Percentiles rank a stretch among this genome's conserved stretches.
Evolutionary conservation across 1,284 basidiomycete species (phyloP).

Genomic region (Apiotrichum laibachii): DNA sequence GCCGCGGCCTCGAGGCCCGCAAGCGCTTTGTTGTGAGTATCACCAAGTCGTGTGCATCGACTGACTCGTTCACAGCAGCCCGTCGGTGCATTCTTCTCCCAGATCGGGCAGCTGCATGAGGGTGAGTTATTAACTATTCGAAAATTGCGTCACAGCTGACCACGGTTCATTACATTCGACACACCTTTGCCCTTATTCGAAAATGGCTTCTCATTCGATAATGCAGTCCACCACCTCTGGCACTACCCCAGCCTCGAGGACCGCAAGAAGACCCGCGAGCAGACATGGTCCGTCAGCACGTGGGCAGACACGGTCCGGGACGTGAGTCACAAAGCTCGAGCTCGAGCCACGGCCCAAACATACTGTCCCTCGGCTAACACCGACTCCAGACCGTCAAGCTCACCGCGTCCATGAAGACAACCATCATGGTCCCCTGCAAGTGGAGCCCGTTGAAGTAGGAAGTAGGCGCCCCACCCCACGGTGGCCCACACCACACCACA

Average conservation of each 20-base stretch:
- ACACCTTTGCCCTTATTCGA: background rate
- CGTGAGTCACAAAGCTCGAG: constrained; percentile 53
- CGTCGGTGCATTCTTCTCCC: constrained; percentile 90
- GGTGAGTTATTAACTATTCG: background rate
- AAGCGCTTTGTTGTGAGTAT: constrained; percentile 65
- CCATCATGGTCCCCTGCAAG: constrained; percentile 43
- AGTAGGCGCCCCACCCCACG: no score
- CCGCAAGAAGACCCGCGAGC: constrained; percentile 75
- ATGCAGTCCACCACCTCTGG: constrained; percentile 81
- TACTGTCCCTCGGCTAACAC: background rate
- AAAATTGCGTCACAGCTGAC: background rate
- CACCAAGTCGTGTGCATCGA: background rate
- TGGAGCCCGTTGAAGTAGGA: constrained; percentile 45
- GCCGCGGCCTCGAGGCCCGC: constrained; percentile 81
- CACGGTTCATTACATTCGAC: background rate
- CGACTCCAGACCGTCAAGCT: constrained; percentile 48
- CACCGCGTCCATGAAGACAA: constrained; percentile 44
- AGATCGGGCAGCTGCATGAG: constrained; percentile 82
- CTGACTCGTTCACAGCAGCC: constrained; percentile 56
- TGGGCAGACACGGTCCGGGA: constrained; percentile 93
- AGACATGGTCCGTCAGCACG: constrained; percentile 86
- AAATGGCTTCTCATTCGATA: no score
- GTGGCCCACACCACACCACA: no score
- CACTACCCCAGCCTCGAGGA: constrained; percentile 83
- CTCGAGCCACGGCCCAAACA: background rate